These are phyloP conservation scores for Sanghuangporus sanghuang DNA, from an alignment of 1,284 basidiomycete genomes.

Conservation along the genomic window DNA sequence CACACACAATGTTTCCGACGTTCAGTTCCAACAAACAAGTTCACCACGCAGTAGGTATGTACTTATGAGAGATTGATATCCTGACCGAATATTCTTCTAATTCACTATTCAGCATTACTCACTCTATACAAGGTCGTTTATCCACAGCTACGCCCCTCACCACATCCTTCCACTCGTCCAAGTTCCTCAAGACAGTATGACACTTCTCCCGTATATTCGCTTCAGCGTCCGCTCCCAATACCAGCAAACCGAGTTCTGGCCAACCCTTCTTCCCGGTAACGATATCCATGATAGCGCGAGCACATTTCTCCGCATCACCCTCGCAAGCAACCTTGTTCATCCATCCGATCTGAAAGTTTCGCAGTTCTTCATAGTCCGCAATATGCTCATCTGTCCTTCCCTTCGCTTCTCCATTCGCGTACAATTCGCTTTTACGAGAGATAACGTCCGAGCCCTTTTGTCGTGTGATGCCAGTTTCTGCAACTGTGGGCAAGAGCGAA, in stretches of 20 bases:
- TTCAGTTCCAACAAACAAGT: no score
- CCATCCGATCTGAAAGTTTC: conserved; percentile 3
- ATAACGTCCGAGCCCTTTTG: not conserved
- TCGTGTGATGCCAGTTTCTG: not conserved
- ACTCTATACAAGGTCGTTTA: not conserved
- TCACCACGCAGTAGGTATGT: no score
- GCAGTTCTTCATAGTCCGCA: conserved; percentile 10
- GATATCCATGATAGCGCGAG: conserved; percentile 10
- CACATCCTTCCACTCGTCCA: conserved; percentile 20
- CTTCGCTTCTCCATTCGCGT: not conserved
- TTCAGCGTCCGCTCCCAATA: conserved; percentile 18
- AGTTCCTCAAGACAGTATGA: conserved; percentile 2
- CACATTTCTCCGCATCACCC: conserved; percentile 13
- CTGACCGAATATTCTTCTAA: no score
- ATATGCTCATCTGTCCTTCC: not conserved
- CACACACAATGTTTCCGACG: no score
- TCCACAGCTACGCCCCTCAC: conserved; percentile 13
- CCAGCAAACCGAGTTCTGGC: conserved; percentile 15
- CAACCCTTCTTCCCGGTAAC: conserved; percentile 2
- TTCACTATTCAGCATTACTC: not conserved
- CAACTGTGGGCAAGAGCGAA: not conserved
- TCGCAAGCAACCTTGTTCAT: conserved; percentile 10
- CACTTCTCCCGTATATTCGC: conserved; percentile 19
- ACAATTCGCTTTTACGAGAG: not conserved
- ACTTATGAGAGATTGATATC: no score